Evolutionary conservation across 2,329 filamentous ascomycete species (phyloP).

Genomic region (Chaetomium globosum): DNA sequence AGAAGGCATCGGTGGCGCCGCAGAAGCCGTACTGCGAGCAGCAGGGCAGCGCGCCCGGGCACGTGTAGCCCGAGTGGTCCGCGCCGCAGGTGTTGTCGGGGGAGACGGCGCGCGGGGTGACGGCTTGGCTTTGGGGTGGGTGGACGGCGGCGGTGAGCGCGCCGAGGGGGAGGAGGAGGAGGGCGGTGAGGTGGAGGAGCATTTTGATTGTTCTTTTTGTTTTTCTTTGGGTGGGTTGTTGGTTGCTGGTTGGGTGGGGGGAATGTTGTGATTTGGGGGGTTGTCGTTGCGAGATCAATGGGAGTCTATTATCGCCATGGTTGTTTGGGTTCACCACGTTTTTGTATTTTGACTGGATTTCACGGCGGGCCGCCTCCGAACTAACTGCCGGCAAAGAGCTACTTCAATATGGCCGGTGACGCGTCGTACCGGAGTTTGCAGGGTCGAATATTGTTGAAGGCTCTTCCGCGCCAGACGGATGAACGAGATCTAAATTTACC

Average conservation of each 20-base stretch:
- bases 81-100: slow-evolving; percentile 42
- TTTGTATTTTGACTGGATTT: slow-evolving; percentile 1
- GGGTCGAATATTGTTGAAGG: not conserved
- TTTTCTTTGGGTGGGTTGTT: not conserved
- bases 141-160: slow-evolving; percentile 10
- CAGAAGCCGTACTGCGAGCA: slow-evolving; percentile 41
- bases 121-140: not conserved
- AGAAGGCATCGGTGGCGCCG: slow-evolving; percentile 39
- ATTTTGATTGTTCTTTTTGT: not conserved
- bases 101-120: slow-evolving; percentile 34
- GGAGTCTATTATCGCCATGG: not conserved
- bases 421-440: not conserved
- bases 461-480: slow-evolving; percentile 5
- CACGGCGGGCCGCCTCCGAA: not conserved
- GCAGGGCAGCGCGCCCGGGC: slow-evolving; percentile 38
- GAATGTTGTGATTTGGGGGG: not conserved
- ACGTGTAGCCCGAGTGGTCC: slow-evolving; percentile 39
- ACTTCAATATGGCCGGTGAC: not conserved
- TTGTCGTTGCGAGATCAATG: not conserved
- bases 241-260: not conserved
- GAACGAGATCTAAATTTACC: slow-evolving; percentile 15
- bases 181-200: slow-evolving; percentile 7
- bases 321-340: not conserved
- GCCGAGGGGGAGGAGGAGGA: slow-evolving; percentile 19
- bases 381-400: not conserved